Evolutionary conservation across 2,329 filamentous ascomycete species (phyloP).

Genomic region (Remersonia thermophila): DNA sequence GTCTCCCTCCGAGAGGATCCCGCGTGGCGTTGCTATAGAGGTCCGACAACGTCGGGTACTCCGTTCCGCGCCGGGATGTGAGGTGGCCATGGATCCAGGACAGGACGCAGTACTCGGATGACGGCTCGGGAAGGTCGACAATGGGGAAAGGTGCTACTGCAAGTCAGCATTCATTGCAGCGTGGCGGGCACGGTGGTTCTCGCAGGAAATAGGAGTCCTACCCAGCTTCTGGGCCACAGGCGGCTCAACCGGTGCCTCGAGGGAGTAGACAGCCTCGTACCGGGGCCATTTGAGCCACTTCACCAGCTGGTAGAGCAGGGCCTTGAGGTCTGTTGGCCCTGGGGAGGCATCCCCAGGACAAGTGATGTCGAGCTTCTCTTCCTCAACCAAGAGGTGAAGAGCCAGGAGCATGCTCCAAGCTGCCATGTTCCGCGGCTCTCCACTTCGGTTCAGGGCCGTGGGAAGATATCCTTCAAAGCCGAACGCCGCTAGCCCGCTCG

Average conservation of each 20-base stretch:
- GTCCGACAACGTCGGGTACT: conserved; percentile 32
- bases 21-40: conserved; percentile 31
- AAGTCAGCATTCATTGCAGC: too few species aligned
- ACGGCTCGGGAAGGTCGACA: conserved; percentile 18
- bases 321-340: conserved; percentile 44
- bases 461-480: conserved; percentile 51
- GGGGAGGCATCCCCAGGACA: conserved; percentile 32
- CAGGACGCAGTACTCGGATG: conserved; percentile 27
- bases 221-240: conserved; percentile 28
- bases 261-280: conserved; percentile 36
- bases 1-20: conserved; percentile 24
- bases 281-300: conserved; percentile 64
- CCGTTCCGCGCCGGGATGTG: conserved; percentile 23
- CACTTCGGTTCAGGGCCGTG: conserved; percentile 39
- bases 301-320: conserved; percentile 67
- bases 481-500: conserved; percentile 42
- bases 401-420: conserved; percentile 59
- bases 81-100: conserved; percentile 42
- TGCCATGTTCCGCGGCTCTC: conserved; percentile 45
- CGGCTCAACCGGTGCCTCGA: conserved; percentile 40
- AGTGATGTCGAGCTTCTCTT: conserved; percentile 66
- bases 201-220: conserved; percentile 15
- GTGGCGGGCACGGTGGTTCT: too few species aligned
- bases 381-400: conserved; percentile 79
- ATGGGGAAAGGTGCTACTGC: conserved; percentile 4